Evolutionary conservation across 208 protist species (phyloP).

Genomic region (Crithidia acanthocephali): DNA sequence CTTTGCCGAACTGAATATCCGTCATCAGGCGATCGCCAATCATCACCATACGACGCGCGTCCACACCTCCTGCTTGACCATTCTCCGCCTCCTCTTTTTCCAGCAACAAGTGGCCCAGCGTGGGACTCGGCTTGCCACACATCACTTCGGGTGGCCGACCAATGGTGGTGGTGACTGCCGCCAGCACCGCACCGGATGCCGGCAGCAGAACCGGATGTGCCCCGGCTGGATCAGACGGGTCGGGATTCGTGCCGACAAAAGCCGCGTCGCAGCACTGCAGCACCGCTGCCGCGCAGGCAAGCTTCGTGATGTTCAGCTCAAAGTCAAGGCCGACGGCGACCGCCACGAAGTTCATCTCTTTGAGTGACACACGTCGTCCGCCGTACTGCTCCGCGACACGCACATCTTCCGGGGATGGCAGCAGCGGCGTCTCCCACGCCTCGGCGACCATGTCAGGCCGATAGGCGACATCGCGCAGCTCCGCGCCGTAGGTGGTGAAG

Average conservation of each 20-base stretch:
- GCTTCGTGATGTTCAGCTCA: slow-evolving; percentile 63
- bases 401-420: slow-evolving; percentile 38
- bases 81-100: slow-evolving; percentile 39
- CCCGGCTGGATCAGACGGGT: slow-evolving; percentile 62
- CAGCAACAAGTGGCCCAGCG: slow-evolving; percentile 57
- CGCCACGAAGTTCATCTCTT: slow-evolving; percentile 47
- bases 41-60: slow-evolving; percentile 49
- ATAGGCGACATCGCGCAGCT: slow-evolving; percentile 53
- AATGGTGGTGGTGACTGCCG: slow-evolving; percentile 35
- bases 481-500: slow-evolving; percentile 62
- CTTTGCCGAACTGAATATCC: slow-evolving; percentile 72
- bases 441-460: slow-evolving; percentile 23
- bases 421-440: slow-evolving; percentile 37
- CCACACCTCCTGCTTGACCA: slow-evolving; percentile 19
- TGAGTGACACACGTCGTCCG: slow-evolving; percentile 37
- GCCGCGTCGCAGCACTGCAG: slow-evolving; percentile 27
- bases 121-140: slow-evolving; percentile 59
- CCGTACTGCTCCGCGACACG: background rate
- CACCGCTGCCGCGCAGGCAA: slow-evolving; percentile 47
- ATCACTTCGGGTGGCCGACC: slow-evolving; percentile 49
- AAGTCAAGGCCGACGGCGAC: slow-evolving; percentile 69
- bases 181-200: slow-evolving; percentile 50
- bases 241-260: slow-evolving; percentile 73
- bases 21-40: slow-evolving; percentile 73
- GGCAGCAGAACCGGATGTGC: slow-evolving; percentile 36